Conservation (phyloP, 2,329 filamentous ascomycete genomes). For the Neofusicoccum sp. region DNA sequence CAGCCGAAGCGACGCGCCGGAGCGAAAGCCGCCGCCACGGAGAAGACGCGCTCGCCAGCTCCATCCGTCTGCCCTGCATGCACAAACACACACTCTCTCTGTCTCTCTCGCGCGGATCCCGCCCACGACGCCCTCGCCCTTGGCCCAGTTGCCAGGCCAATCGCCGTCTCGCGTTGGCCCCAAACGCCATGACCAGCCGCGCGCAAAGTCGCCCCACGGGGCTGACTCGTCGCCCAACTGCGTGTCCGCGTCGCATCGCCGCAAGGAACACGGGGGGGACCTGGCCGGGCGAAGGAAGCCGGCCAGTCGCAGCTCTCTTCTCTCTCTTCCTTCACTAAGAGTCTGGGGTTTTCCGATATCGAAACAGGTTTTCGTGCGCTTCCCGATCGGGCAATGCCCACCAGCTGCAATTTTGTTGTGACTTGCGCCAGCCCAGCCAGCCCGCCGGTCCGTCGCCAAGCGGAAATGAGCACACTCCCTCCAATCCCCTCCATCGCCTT, state of each 20-base stretch:
- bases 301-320: no score
- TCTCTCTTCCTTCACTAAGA: no score
- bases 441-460: neutral
- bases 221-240: conserved; percentile 4
- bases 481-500: neutral
- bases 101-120: conserved; percentile 27
- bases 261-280: neutral
- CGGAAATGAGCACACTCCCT: neutral
- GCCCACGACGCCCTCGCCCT: conserved; percentile 34
- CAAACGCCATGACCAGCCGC: neutral
- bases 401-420: neutral
- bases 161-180: neutral
- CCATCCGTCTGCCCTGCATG: conserved; percentile 32
- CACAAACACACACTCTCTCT: conserved; percentile 42
- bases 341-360: neutral
- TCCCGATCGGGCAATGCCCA: conserved; percentile 10
- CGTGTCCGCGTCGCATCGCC: neutral
- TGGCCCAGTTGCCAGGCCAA: conserved; percentile 32
- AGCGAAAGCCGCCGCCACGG: neutral
- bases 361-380: conserved; percentile 16
- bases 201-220: neutral
- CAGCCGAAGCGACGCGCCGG: neutral
- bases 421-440: neutral
- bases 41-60: neutral
- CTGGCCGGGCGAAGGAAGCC: no score